phyloP scores from a whole-genome alignment of 1,284 basidiomycete species.

The Tilletia horrida region DNA sequence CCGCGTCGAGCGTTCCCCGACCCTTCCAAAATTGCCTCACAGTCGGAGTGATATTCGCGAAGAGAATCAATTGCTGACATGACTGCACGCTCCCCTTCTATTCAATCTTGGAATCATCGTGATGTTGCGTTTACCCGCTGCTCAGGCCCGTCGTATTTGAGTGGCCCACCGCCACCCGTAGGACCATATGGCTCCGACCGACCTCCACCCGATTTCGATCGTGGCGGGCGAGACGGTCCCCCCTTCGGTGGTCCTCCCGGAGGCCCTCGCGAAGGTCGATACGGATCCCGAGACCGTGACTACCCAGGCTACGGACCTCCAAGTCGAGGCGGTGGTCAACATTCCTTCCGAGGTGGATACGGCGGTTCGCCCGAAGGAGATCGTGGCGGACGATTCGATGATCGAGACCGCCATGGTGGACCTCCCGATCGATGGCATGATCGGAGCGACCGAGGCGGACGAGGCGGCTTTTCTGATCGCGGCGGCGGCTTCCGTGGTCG shows the following conservation, averaged over 20 bases:
- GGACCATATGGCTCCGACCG: not conserved
- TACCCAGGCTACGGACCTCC: not conserved
- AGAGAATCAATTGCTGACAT: too few relatives aligned
- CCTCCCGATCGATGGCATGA: not conserved
- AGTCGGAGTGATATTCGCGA: too few relatives aligned
- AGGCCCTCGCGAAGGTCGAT: not conserved
- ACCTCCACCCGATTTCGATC: not conserved
- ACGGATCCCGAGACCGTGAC: not conserved
- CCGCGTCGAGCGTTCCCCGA: too few relatives aligned
- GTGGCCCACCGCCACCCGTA: conserved; percentile 1
- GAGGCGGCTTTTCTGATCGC: not conserved
- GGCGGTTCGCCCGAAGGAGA: too few relatives aligned
- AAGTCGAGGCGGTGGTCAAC: too few relatives aligned
- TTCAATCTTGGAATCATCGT: too few relatives aligned
- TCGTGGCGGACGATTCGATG: not conserved
- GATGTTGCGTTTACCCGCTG: not conserved
- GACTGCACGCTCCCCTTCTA: too few relatives aligned
- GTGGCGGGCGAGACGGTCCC: not conserved
- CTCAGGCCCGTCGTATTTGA: not conserved
- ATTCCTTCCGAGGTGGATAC: too few relatives aligned
- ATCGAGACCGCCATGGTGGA: not conserved
- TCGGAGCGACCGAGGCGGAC: not conserved
- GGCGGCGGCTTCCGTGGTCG: conserved; percentile 3
- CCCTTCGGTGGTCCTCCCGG: not conserved
- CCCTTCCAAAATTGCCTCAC: too few relatives aligned